These are phyloP conservation scores for Tardiomyces blankii DNA, from an alignment of 1,139 yeast genomes.

Conservation along the genomic window DNA sequence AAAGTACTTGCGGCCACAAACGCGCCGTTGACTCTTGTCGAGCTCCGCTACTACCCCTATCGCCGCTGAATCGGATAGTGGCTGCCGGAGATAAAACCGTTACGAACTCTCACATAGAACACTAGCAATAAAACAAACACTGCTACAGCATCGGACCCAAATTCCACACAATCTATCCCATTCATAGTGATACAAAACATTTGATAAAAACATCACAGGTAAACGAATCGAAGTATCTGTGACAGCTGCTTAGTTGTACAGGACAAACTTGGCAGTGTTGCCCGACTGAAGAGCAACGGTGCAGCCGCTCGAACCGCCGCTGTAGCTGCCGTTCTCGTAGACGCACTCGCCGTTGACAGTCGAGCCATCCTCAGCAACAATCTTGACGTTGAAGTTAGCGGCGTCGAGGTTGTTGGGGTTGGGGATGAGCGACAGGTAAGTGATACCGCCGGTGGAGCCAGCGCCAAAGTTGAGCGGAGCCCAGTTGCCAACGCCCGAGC, in stretches of 20 bases:
- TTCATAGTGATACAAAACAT: constrained; percentile 1
- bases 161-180: neutral
- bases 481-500: constrained; percentile 91
- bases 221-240: neutral
- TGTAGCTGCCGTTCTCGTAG: constrained; percentile 68
- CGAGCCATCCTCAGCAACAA: constrained; percentile 59
- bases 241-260: constrained; percentile 29
- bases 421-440: constrained; percentile 88
- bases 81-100: too few relatives aligned
- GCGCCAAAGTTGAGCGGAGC: constrained; percentile 96
- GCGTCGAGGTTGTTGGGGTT: constrained; percentile 77
- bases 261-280: constrained; percentile 53
- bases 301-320: constrained; percentile 78
- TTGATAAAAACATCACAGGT: neutral
- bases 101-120: too few relatives aligned
- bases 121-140: too few relatives aligned
- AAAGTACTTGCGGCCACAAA: constrained; percentile 15
- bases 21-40: constrained; percentile 16
- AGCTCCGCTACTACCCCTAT: constrained; percentile 10
- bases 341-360: constrained; percentile 64
- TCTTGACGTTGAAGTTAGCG: constrained; percentile 79
- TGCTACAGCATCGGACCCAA: too few relatives aligned
- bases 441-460: constrained; percentile 65
- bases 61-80: neutral
- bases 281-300: constrained; percentile 85